Conservation (phyloP, 2,329 filamentous ascomycete genomes). For the Capronia coronata region DNA sequence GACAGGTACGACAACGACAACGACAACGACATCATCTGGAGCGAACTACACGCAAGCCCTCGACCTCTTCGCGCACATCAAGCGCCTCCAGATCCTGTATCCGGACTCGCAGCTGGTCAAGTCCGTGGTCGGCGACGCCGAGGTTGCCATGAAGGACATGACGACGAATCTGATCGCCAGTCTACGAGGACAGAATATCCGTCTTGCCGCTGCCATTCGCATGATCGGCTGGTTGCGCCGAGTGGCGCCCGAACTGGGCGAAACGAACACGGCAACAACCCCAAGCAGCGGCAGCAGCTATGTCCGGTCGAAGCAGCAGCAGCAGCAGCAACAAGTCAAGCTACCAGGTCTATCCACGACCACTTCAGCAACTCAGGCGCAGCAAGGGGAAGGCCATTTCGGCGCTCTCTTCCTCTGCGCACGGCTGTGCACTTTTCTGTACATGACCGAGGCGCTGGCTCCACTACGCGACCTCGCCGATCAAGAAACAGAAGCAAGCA, state of each 20-base stretch:
- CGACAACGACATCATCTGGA: conserved; percentile 37
- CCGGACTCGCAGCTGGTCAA: conserved; percentile 68
- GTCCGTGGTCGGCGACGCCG: conserved; percentile 68
- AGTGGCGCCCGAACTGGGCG: conserved; percentile 71
- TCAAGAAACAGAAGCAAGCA: conserved; percentile 59
- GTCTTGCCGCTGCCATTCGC: conserved; percentile 82
- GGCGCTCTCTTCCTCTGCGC: conserved; percentile 84
- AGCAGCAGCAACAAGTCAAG: not conserved
- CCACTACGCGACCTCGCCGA: conserved; percentile 85
- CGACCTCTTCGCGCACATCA: conserved; percentile 89
- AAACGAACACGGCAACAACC: not conserved
- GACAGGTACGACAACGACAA: conserved; percentile 30
- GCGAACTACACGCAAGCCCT: conserved; percentile 82
- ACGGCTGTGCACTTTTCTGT: conserved; percentile 69
- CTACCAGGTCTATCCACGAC: conserved; percentile 10
- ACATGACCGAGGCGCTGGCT: conserved; percentile 73
- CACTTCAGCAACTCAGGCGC: conserved; percentile 30
- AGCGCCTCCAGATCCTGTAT: conserved; percentile 74
- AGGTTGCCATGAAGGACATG: conserved; percentile 82
- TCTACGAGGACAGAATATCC: conserved; percentile 64
- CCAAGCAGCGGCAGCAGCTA: not conserved
- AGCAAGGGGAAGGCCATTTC: conserved; percentile 61
- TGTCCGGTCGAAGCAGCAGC: not conserved
- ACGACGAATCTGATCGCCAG: conserved; percentile 73
- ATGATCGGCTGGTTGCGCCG: conserved; percentile 87